Percentiles rank a stretch among this genome's conserved stretches.
These are phyloP conservation scores for Penicillium freii DNA, from an alignment of 2,329 filamentous ascomycete species.

Conservation along the genomic window DNA sequence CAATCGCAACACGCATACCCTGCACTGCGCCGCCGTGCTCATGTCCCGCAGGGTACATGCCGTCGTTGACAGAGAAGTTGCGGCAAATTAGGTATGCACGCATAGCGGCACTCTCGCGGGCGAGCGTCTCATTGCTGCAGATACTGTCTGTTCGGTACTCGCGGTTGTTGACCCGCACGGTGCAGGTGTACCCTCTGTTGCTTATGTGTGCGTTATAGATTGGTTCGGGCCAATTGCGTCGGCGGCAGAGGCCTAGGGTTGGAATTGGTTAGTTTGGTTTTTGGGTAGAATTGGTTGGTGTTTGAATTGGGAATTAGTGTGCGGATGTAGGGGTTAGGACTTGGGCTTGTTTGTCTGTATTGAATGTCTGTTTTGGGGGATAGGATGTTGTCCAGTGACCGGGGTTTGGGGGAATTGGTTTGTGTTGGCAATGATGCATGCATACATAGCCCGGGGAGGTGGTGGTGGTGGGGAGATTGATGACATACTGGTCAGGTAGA, in stretches of 20 bases:
- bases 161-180: slow-evolving; percentile 91
- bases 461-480: neutral
- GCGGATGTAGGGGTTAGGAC: neutral
- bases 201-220: slow-evolving; percentile 79
- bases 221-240: slow-evolving; percentile 90
- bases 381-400: neutral
- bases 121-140: slow-evolving; percentile 77
- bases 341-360: neutral
- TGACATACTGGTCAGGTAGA: slow-evolving; percentile 72
- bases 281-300: neutral
- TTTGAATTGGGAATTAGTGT: neutral
- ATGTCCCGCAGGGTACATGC: slow-evolving; percentile 68
- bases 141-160: slow-evolving; percentile 90
- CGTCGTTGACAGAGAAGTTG: slow-evolving; percentile 95
- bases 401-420: neutral
- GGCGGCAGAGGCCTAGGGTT: slow-evolving; percentile 78
- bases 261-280: slow-evolving; percentile 14
- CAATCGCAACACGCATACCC: slow-evolving; percentile 63
- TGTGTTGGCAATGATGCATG: slow-evolving; percentile 11
- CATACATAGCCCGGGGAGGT: slow-evolving; percentile 7
- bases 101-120: slow-evolving; percentile 91
- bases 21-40: slow-evolving; percentile 57
- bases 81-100: slow-evolving; percentile 96
- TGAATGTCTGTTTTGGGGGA: neutral
- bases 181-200: slow-evolving; percentile 76